Evolutionary conservation across 2,329 filamentous ascomycete species (phyloP), one percentile per base, ranked within the genome.

Genomic region (Fusarium devonianum): DNA sequence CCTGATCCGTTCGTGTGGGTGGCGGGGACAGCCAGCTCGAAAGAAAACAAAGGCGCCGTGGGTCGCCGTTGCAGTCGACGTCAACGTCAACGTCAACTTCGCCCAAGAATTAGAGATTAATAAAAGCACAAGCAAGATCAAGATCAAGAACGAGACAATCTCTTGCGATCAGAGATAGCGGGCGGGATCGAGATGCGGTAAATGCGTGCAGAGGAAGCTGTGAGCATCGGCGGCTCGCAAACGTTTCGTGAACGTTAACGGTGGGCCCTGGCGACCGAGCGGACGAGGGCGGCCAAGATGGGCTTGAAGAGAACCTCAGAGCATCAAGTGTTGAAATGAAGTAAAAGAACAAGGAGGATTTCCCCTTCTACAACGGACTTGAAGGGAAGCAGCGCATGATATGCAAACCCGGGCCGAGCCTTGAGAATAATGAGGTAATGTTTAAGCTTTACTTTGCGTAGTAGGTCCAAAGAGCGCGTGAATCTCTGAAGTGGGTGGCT

Each of bases 11-110:
- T 58, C 60, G 62, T 58, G 62, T 53, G 58, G 29, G 58, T 63
- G 49, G 62, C 41, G 55, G 58, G 56, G 49, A 50, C 48, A 35
- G 47, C 49, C 48, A 56, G 42, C 44, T 53, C 28, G 51, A 65
- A 65, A 65, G 62, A 65, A 65, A 65, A 65, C 62, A 65, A 65
- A 64, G 44, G 40, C 50, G 35, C 39, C 60, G 52, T 56, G 40
- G 42, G 42, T 56, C 49, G 43, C 40, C 43, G 45, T 63, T 50
- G 49, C 43, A 28, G 43, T 49, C 37, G 40, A 19, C 47, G 55
- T 53, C 39, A 39, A 34, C 42, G 41, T 53, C 36, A 56, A 61
- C 48, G 43, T 54, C 26, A 29, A 40, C n/a, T n/a, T n/a, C n/a
- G n/a, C n/a, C n/a, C n/a, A 37, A 40, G 43, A 49, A 64, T 61